These are phyloP conservation scores for Pythium volutum DNA, from an alignment of 352 stramenopile genomes.

Conservation along the genomic window DNA sequence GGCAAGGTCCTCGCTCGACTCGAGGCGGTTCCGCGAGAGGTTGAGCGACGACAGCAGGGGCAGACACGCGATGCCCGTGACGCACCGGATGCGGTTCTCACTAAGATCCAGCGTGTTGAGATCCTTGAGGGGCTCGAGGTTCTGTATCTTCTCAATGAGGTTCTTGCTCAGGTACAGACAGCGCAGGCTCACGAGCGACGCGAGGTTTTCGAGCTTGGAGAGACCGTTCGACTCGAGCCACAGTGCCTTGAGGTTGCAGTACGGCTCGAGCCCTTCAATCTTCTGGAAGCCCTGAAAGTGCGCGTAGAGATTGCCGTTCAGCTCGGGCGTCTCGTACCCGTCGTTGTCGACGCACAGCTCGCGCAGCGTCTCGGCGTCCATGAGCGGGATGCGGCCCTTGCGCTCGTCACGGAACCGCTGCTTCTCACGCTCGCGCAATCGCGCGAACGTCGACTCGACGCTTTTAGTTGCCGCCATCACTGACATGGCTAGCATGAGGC, in stretches of 20 bases:
- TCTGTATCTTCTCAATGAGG: conserved; percentile 83
- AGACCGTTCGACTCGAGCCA: conserved; percentile 96
- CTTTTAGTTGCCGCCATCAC: conserved; percentile 23
- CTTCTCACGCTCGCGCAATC: conserved; percentile 65
- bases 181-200: conserved; percentile 68
- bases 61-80: conserved; percentile 82
- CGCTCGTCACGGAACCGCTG: conserved; percentile 59
- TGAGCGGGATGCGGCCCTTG: conserved; percentile 77
- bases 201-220: conserved; percentile 77
- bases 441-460: conserved; percentile 45
- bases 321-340: conserved; percentile 93
- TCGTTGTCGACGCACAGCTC: conserved; percentile 88
- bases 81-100: conserved; percentile 85
- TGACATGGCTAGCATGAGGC: conserved; percentile 26
- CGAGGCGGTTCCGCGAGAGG: conserved; percentile 87
- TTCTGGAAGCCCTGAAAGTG: conserved; percentile 94
- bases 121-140: conserved; percentile 47
- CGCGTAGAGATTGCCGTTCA: conserved; percentile 93
- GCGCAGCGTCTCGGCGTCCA: conserved; percentile 84
- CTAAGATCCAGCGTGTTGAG: conserved; percentile 93
- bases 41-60: conserved; percentile 86
- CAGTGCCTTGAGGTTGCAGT: conserved; percentile 92
- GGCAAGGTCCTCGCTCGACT: conserved; percentile 57
- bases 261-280: conserved; percentile 94
- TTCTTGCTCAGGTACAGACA: conserved; percentile 95